Evolutionary conservation across 2,329 filamentous ascomycete genomes (phyloP), one percentile per base, ranked within the genome.

Genomic region (Fusarium nelsonii): DNA sequence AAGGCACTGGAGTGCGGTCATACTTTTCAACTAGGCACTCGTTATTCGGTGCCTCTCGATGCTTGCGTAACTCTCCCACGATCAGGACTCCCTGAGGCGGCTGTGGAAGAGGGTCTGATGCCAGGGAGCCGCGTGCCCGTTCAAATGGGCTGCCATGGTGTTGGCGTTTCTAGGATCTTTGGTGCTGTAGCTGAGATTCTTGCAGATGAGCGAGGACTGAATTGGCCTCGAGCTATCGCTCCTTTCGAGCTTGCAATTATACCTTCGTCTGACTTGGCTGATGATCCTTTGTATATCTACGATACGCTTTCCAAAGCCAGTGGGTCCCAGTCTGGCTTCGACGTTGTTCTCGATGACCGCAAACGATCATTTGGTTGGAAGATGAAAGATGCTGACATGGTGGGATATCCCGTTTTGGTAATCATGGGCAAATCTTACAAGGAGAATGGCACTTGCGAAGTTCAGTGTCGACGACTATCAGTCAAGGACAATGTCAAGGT

Each of bases 71-170:
- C 82, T 6, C 65, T 80, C 4, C 75, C 79, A 14, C 64, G 69
- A 40, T 67, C 54, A 15, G 52, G 58, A n/a, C 18, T 73, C 2
- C 61, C 73, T 8, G 60, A 53, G 12, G 50, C 50, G 4, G 41
- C 64, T 14, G 40, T 32, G 6, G 28, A 60, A 9, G 70, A 69
- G 37, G 63, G 57, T 9, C 30, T 73, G 6, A 26, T 46, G 8
- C 73, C 75, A 20, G 72, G 72, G 12, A 71, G 69, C 30, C 71
- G 65, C 4, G 83, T 88, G 0, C 84, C 89, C 0, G 85, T 97
- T 74, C 89, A 97, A 69, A 99, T 99, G 96, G 96, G 96, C 57
- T 99, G 96, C 77, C 93, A 97, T 76, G 96, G 96, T 1, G 97
- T 99, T 65, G 96, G 96, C 3, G 89, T 99, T 18, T 97, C 94